Evolutionary conservation across 75 land plant genomes (phyloP), one percentile per base, ranked within the genome.

Genomic region (Selaginella tamariscina): DNA sequence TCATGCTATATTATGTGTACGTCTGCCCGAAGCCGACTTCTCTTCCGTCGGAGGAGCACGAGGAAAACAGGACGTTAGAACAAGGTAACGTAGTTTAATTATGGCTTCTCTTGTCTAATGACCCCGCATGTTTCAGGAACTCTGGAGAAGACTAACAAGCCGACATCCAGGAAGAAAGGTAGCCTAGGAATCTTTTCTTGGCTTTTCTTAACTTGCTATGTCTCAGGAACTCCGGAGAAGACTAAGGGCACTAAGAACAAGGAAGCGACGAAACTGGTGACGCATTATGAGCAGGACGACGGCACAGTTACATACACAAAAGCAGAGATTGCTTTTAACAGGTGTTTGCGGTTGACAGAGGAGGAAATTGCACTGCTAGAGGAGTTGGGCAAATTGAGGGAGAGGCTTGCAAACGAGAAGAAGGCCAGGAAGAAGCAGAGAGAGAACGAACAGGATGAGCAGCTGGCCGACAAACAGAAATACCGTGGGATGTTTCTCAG

Each of bases 21-120:
- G 49, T 39, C 49, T 39, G 49, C 49, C 49, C 49, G 49, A 39
- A 39, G 49, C 49, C 49, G 49, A 39, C 49, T 39, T 39, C 49
- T 39, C 49, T 39, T 39, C 49, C 49, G 49, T 39, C 49, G 49
- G 49, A 39, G 49, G 49, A 39, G 49, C 49, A 39, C 49, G 49
- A 39, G 49, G 49, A 39, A 39, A 39, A 39, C 49, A 39, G 49
- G 49, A 39, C 49, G 49, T 39, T 39, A 39, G 49, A 39, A 39
- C 49, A 39, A 39, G 49, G 49, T 39, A 39, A 39, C 49, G 49
- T 39, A 39, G 49, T 39, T 39, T 39, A 39, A 39, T 39, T 39
- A 39, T 39, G 49, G 49, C 49, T 39, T 39, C 49, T 39, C 49
- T 39, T 39, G 49, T 39, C 49, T 39, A 39, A 39, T 39, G 49